Percentiles rank a stretch among this genome's conserved stretches.
These are phyloP conservation scores for Penicillium tannophilum DNA, from an alignment of 495 filamentous ascomycete genomes.

Conservation along the genomic window DNA sequence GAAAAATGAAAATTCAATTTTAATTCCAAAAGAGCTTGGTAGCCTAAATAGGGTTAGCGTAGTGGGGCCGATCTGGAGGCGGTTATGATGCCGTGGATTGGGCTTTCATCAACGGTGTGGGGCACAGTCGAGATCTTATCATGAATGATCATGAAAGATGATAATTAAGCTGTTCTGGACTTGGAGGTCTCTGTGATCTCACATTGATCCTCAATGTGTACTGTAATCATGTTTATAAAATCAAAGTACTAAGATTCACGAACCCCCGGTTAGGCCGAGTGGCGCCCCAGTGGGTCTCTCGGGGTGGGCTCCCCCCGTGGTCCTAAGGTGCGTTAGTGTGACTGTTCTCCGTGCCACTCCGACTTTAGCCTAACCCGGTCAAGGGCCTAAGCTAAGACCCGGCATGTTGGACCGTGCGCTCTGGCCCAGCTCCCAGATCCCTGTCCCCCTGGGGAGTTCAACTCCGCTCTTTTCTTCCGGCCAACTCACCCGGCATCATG, in stretches of 20 bases:
- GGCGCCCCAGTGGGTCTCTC: conserved; percentile 26
- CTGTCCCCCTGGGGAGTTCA: conserved; percentile 10
- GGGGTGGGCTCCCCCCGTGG: conserved; percentile 30
- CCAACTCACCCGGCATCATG: conserved; percentile 24
- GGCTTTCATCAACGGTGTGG: conserved; percentile 9
- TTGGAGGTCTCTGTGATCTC: neutral
- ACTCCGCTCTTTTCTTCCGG: conserved; percentile 9
- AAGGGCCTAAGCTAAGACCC: conserved; percentile 27
- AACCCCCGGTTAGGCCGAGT: conserved; percentile 28
- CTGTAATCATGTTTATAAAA: too few relatives aligned
- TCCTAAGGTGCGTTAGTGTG: conserved; percentile 31
- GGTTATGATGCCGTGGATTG: conserved; percentile 21
- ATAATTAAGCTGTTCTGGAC: too few relatives aligned
- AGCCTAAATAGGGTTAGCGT: conserved; percentile 40
- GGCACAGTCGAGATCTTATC: conserved; percentile 1
- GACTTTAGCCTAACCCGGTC: conserved; percentile 28
- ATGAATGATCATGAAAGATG: too few relatives aligned
- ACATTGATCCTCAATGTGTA: neutral
- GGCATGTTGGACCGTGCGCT: conserved; percentile 29
- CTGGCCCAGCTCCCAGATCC: conserved; percentile 9
- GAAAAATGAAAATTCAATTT: conserved; percentile 25
- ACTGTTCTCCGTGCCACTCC: conserved; percentile 35
- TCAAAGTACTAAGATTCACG: neutral
- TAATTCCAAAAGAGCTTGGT: conserved; percentile 32
- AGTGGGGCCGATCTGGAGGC: conserved; percentile 47